Base-by-base conservation (phyloP, 768 basidiomycete genomes). In the Suillus fuscotomentosus region DNA sequence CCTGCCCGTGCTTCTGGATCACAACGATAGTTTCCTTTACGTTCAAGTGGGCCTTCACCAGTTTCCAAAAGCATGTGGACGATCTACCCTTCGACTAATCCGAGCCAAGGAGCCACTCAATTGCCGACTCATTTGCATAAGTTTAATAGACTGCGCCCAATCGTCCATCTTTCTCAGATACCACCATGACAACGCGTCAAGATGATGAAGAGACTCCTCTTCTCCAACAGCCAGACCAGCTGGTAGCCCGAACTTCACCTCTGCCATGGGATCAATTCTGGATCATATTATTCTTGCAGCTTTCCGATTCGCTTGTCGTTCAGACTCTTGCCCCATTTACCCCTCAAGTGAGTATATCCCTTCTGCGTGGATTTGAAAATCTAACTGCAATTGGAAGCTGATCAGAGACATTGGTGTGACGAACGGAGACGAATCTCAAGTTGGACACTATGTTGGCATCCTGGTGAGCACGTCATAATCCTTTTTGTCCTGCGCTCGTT, bases 241-340 rank as follows among this genome's bases (percentile, higher is more conserved):
- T 5, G 41, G 20, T 22, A 22, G 2, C 55, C 62, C 73, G 56
- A 69, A 24, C 75, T 27, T 83, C 86, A 4, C 86, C 86, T 55
- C 72, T 91, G 38, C 89, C 89, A 27, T 84, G 81, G 83, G 78
- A 78, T 64, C 89, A 90, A 78, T 81, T 90, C 65, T 79, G 79
- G 60, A 83, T 91, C 62, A 78, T 90, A 3, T 73, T 91, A 63
- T 79, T 89, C 69, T 79, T 91, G 34, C 88, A 90, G 73, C 82
- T 90, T 60, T 83, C 88, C 60, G 89, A 91, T 71, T 89, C 90
- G 3, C 75, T 91, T 67, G 88, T 88, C 9, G 83, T 83, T 17
- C 83, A 88, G 67, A 87, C 90, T 63, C 89, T 91, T 64, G 86
- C 83, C 63, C 89, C 90, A 1, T 90, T 89, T 69, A 81, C 85